Evolutionary conservation across 2,329 filamentous ascomycete species (phyloP).

Genomic region (Exophiala sp.): DNA sequence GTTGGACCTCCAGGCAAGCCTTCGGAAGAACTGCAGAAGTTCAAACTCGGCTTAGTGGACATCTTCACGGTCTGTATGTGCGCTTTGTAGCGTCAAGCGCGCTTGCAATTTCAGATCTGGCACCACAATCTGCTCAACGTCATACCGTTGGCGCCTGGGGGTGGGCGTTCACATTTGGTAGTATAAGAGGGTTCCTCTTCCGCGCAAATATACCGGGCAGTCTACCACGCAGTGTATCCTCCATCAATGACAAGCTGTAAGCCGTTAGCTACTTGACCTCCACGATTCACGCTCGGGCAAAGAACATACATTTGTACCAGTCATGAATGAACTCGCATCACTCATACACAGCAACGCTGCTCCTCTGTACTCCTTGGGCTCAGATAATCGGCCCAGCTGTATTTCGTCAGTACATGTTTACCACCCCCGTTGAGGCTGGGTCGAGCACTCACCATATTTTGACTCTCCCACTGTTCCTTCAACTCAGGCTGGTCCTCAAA

Average conservation of each 20-base stretch:
- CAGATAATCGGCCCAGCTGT: conserved; percentile 55
- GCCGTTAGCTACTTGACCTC: not conserved
- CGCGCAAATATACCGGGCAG: no score
- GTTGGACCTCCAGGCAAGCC: no score
- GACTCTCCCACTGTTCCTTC: conserved; percentile 40
- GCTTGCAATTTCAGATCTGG: no score
- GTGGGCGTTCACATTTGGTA: no score
- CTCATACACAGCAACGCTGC: conserved; percentile 47
- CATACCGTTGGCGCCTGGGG: no score
- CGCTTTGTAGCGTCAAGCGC: no score
- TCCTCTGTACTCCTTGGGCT: conserved; percentile 65
- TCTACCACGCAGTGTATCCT: conserved; percentile 26
- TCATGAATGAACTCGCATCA: conserved; percentile 54
- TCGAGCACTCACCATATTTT: conserved; percentile 44
- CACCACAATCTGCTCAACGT: no score
- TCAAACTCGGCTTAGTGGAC: no score
- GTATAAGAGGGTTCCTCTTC: no score
- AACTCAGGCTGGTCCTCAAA: conserved; percentile 71
- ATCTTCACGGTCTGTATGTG: no score
- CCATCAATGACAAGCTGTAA: conserved; percentile 43
- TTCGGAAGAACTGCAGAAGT: no score
- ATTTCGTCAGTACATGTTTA: not conserved
- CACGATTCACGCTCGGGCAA: not conserved
- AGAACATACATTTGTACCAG: conserved; percentile 37
- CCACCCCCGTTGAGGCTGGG: not conserved